These are phyloP conservation scores for Amphirosellinia nigrospora DNA, from an alignment of 495 filamentous ascomycete genomes.

Conservation along the genomic window DNA sequence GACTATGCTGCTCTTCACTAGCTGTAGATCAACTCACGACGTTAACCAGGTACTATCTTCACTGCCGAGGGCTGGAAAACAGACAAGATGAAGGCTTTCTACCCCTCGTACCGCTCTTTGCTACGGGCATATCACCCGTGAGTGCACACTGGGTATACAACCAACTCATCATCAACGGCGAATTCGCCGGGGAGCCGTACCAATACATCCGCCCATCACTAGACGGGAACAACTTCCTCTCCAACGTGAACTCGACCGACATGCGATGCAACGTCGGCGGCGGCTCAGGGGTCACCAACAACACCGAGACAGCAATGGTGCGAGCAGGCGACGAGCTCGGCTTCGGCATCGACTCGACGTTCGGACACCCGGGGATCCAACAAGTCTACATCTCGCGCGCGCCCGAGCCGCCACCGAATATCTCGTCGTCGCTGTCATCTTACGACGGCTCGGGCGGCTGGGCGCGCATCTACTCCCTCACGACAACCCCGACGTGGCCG, in stretches of 20 bases:
- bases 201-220: slow-evolving; percentile 28
- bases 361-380: slow-evolving; percentile 40
- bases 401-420: slow-evolving; percentile 22
- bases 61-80: neutral
- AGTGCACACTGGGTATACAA: slow-evolving; percentile 26
- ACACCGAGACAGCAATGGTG: slow-evolving; percentile 26
- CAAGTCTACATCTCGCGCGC: slow-evolving; percentile 41
- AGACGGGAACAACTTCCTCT: slow-evolving; percentile 35
- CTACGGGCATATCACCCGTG: neutral
- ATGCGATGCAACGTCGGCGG: slow-evolving; percentile 43
- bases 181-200: slow-evolving; percentile 22
- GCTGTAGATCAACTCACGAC: no score
- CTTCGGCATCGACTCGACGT: slow-evolving; percentile 39
- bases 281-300: neutral
- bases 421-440: slow-evolving; percentile 29
- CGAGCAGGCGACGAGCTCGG: slow-evolving; percentile 40
- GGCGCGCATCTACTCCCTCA: slow-evolving; percentile 34
- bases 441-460: slow-evolving; percentile 40
- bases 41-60: neutral
- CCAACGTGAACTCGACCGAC: slow-evolving; percentile 38
- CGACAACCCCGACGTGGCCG: slow-evolving; percentile 22
- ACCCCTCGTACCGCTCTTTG: neutral
- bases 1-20: neutral
- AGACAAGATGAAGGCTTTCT: neutral
- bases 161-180: slow-evolving; percentile 25